A percentile compares a stretch with the other conserved stretches of the same genome.
Conservation (phyloP, 208 protist genomes). For the Kentomonas sorsogonicus region DNA sequence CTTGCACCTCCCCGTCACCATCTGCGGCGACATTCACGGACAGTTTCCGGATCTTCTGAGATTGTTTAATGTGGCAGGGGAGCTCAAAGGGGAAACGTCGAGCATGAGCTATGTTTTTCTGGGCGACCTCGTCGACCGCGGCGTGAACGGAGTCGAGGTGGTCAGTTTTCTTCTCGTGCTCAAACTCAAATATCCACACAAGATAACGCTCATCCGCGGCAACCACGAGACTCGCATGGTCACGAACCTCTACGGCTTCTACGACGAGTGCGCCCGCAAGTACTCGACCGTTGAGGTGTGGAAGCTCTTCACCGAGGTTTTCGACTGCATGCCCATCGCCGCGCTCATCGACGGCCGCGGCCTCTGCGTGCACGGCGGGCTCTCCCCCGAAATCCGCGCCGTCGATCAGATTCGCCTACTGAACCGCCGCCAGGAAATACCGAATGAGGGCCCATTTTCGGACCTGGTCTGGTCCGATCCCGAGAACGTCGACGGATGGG, state of each 20-base stretch:
- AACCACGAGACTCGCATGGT: conserved; percentile 90
- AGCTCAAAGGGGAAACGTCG: conserved; percentile 41
- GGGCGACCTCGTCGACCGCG: conserved; percentile 95
- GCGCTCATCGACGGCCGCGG: conserved; percentile 95
- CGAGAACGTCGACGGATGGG: conserved; percentile 76
- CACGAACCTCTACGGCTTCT: conserved; percentile 89
- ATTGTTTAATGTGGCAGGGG: conserved; percentile 93
- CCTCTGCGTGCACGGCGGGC: conserved; percentile 97
- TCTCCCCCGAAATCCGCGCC: conserved; percentile 93
- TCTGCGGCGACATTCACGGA: conserved; percentile 99
- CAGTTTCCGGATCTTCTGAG: conserved; percentile 97
- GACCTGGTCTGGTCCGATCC: conserved; percentile 91
- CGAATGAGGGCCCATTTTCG: conserved; percentile 78
- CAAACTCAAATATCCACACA: conserved; percentile 87
- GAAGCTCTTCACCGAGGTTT: conserved; percentile 97
- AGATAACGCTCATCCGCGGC: conserved; percentile 86
- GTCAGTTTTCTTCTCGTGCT: conserved; percentile 89
- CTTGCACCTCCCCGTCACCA: conserved; percentile 93
- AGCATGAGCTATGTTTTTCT: conserved; percentile 90
- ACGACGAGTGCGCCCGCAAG: conserved; percentile 85
- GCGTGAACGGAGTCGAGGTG: conserved; percentile 93
- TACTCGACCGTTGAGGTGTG: conserved; percentile 93
- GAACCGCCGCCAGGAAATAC: conserved; percentile 78
- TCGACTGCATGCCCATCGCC: conserved; percentile 98
- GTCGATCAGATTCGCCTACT: conserved; percentile 86